These are phyloP conservation scores for Wolfiporia cocos DNA, from an alignment of 1,284 basidiomycete genomes.

Conservation along the genomic window DNA sequence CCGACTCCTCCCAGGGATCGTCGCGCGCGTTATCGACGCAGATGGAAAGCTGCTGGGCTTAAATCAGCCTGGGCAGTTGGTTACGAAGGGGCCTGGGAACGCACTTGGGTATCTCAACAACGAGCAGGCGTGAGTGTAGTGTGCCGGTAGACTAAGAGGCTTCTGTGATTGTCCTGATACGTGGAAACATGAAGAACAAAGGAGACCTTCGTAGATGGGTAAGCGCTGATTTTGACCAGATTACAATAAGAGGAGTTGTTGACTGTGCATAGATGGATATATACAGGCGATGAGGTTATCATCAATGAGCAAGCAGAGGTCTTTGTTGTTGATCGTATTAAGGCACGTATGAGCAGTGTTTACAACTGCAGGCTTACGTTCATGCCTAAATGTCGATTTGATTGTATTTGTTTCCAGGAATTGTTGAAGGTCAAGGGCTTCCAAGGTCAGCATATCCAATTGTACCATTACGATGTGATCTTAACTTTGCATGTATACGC, in stretches of 20 bases:
- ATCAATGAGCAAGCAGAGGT: slow-evolving; percentile 34
- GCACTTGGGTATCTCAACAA: slow-evolving; percentile 38
- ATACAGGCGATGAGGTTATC: slow-evolving; percentile 38
- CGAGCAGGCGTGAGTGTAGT: slow-evolving; percentile 38
- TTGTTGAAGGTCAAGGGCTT: slow-evolving; percentile 20
- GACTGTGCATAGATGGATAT: slow-evolving; percentile 39
- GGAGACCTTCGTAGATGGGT: slow-evolving; percentile 37
- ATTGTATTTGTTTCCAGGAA: slow-evolving; percentile 5
- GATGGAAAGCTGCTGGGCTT: slow-evolving; percentile 33
- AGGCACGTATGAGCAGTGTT: slow-evolving; percentile 21
- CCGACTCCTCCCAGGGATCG: slow-evolving; percentile 30
- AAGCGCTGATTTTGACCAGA: slow-evolving; percentile 1
- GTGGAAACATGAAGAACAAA: slow-evolving; percentile 27
- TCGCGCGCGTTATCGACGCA: slow-evolving; percentile 31
- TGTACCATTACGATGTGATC: not conserved
- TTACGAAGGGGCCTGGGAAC: slow-evolving; percentile 33
- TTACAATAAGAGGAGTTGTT: too few relatives aligned
- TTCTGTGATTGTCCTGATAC: not conserved
- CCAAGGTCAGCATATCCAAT: slow-evolving; percentile 8
- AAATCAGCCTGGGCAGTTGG: slow-evolving; percentile 36
- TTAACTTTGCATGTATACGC: slow-evolving; percentile 12
- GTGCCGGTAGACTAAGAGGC: not conserved
- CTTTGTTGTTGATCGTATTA: slow-evolving; percentile 40
- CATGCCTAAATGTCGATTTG: not conserved
- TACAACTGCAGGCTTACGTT: not conserved